Evolutionary conservation across 2,329 filamentous ascomycete species (phyloP).

Genomic region (Ophiocordyceps camponoti-floridani): DNA sequence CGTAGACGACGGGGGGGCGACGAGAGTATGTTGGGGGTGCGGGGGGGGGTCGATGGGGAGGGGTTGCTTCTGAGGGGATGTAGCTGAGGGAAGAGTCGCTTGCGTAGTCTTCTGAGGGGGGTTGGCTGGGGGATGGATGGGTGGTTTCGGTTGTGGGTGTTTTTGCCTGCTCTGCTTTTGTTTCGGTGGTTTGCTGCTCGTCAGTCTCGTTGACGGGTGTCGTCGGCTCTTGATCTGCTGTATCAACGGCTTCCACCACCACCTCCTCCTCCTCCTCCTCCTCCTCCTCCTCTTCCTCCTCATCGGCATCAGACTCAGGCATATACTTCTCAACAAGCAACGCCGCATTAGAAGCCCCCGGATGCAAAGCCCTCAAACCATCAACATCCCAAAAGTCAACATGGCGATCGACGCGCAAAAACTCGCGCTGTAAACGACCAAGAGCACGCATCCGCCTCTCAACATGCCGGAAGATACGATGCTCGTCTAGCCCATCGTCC

Average conservation of each 20-base stretch:
- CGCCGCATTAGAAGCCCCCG: not conserved
- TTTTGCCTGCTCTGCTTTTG: not conserved
- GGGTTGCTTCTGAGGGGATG: too few relatives aligned
- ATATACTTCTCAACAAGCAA: conserved; percentile 3
- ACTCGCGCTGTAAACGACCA: conserved; percentile 17
- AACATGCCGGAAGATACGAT: conserved; percentile 16
- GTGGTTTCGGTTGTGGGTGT: not conserved
- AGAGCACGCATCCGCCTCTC: conserved; percentile 16
- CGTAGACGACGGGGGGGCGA: conserved; percentile 22
- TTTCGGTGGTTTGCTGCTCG: not conserved
- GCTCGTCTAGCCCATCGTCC: conserved; percentile 10
- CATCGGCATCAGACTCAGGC: not conserved
- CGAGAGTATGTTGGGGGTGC: not conserved
- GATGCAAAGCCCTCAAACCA: conserved; percentile 2
- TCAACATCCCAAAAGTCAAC: conserved; percentile 13
- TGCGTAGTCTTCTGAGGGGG: too few relatives aligned
- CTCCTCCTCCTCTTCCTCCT: not conserved
- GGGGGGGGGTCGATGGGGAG: too few relatives aligned
- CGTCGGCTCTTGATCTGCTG: not conserved
- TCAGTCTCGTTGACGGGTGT: not conserved
- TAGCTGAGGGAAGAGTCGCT: not conserved
- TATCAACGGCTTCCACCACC: not conserved
- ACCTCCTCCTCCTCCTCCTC: not conserved
- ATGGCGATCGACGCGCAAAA: conserved; percentile 11
- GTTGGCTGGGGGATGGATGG: too few relatives aligned